Evolutionary conservation across 441 rosid species (phyloP).

Genomic region (Isatis lusitanica): DNA sequence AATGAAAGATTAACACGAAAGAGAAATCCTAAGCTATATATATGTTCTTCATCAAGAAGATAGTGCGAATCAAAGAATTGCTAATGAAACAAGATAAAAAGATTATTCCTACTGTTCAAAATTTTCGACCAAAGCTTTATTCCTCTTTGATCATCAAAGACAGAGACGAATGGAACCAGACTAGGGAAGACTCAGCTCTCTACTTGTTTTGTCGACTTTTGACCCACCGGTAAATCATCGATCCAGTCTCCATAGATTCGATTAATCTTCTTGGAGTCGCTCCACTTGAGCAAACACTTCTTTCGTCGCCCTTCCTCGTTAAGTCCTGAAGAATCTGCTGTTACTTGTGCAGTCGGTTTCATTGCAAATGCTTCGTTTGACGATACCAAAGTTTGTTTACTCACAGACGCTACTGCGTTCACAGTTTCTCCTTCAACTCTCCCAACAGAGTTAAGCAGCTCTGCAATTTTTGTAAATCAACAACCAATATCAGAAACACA

Average conservation of each 20-base stretch:
- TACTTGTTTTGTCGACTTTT: conserved; percentile 51
- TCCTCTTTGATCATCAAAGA: conserved; percentile 31
- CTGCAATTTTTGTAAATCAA: conserved; percentile 40
- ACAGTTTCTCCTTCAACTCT: conserved; percentile 60
- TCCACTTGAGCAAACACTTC: conserved; percentile 75
- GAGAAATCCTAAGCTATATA: conserved; percentile 20
- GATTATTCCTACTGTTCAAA: conserved; percentile 29
- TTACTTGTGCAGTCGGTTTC: conserved; percentile 27
- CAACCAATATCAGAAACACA: conserved; percentile 11
- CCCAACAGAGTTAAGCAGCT: conserved; percentile 54
- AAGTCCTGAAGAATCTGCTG: conserved; percentile 37
- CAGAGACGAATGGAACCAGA: conserved; percentile 7
- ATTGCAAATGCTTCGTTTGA: conserved; percentile 45
- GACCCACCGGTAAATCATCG: conserved; percentile 74
- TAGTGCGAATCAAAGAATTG: conserved; percentile 34
- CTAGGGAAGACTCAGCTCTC: conserved; percentile 50
- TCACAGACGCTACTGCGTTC: conserved; percentile 28
- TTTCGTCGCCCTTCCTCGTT: conserved; percentile 56
- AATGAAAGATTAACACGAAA: neutral
- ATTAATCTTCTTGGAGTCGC: conserved; percentile 79
- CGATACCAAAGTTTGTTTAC: conserved; percentile 42
- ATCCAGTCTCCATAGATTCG: conserved; percentile 93
- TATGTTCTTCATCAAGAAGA: neutral
- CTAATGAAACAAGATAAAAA: conserved; percentile 13
- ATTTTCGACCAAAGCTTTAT: conserved; percentile 35